phyloP scores from a whole-genome alignment of 2,329 filamentous ascomycete species.

The Calonectria pteridis region DNA sequence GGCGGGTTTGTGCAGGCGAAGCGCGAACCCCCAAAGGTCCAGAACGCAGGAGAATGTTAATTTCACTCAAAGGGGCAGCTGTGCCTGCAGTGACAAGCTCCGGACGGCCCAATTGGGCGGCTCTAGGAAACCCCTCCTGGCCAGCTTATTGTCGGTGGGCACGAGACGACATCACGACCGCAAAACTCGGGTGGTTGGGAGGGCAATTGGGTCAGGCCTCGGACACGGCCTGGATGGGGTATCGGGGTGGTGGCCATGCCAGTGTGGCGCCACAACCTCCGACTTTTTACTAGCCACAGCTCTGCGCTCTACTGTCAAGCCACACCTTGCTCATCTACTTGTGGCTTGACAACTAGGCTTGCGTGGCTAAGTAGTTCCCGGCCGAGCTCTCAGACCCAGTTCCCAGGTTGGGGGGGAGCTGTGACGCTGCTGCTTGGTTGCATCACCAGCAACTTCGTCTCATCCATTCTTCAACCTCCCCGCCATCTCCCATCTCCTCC shows the following conservation, averaged over 20 bases:
- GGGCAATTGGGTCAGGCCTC: constrained; percentile 15
- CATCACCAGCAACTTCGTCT: constrained; percentile 47
- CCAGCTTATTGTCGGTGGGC: constrained; percentile 2
- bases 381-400: constrained; percentile 25
- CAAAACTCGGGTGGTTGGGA: constrained; percentile 41
- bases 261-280: constrained; percentile 5
- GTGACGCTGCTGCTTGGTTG: constrained; percentile 46
- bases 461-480: constrained; percentile 33
- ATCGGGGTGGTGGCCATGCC: not conserved
- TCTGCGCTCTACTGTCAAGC: not conserved
- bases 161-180: constrained; percentile 29
- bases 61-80: constrained; percentile 25
- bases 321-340: constrained; percentile 6
- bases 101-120: constrained; percentile 33
- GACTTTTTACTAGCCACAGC: not conserved
- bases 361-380: constrained; percentile 33
- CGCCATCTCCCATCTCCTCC: constrained; percentile 28
- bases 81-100: constrained; percentile 17
- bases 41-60: constrained; percentile 16
- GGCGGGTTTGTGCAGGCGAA: constrained; percentile 17
- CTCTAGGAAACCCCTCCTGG: not conserved
- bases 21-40: constrained; percentile 12
- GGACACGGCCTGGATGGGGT: not conserved
- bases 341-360: constrained; percentile 28
- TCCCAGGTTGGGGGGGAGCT: constrained; percentile 34